Evolutionary conservation across 768 basidiomycete genomes (phyloP).

Genomic region (Amanita thiersii): DNA sequence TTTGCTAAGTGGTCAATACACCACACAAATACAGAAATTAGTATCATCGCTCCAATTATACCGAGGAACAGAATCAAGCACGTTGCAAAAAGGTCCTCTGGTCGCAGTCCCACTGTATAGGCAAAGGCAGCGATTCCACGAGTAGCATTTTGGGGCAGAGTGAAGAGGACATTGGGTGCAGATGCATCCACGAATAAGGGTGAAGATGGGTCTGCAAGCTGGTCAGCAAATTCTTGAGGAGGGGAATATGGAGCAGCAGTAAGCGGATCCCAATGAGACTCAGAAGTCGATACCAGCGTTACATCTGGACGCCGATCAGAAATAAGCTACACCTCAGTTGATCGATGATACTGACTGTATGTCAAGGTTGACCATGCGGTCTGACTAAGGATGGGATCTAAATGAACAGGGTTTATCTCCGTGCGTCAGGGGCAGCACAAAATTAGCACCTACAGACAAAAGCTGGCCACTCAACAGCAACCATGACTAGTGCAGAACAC

Average conservation of each 20-base stretch:
- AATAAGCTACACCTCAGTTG: constrained; percentile 3
- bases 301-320: constrained; percentile 45
- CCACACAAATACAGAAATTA: constrained; percentile 68
- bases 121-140: constrained; percentile 80
- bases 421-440: constrained; percentile 7
- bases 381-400: constrained; percentile 86
- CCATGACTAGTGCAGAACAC: constrained; percentile 83
- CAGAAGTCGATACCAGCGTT: constrained; percentile 44
- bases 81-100: constrained; percentile 74
- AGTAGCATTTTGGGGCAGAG: constrained; percentile 51
- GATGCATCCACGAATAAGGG: constrained; percentile 68
- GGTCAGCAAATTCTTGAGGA: constrained; percentile 62
- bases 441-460: constrained; percentile 68
- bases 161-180: constrained; percentile 67
- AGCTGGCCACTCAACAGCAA: constrained; percentile 91
- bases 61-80: constrained; percentile 80
- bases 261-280: constrained; percentile 64
- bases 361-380: constrained; percentile 82
- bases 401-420: constrained; percentile 10
- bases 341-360: constrained; percentile 48
- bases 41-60: constrained; percentile 65
- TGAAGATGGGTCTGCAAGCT: constrained; percentile 62
- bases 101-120: constrained; percentile 73
- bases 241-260: constrained; percentile 49
- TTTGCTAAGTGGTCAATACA: constrained; percentile 50